These are phyloP conservation scores for Halenospora varia DNA, from an alignment of 495 filamentous ascomycete genomes.

Conservation along the genomic window DNA sequence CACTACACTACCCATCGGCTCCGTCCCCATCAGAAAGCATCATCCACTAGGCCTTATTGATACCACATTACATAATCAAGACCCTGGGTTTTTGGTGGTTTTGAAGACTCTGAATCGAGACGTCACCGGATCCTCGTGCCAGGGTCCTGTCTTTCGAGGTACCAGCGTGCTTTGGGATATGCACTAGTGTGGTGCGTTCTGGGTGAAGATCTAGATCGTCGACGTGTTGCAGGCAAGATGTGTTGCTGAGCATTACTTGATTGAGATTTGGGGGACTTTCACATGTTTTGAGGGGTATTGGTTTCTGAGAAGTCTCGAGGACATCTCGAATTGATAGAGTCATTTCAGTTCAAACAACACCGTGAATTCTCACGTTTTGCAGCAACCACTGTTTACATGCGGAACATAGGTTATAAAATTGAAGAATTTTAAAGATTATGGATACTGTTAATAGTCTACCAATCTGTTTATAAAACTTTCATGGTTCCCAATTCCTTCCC, in stretches of 20 bases:
- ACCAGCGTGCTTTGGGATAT: constrained; percentile 5
- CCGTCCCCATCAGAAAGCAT: background rate
- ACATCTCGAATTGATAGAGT: background rate
- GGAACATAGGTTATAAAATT: too few species aligned
- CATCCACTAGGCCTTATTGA: background rate
- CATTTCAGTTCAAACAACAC: background rate
- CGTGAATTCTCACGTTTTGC: too few species aligned
- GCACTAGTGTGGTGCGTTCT: background rate
- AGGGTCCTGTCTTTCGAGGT: background rate
- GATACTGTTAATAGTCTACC: too few species aligned
- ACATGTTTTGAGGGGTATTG: background rate
- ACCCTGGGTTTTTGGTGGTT: too few species aligned
- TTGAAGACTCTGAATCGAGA: background rate
- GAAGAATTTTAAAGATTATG: too few species aligned
- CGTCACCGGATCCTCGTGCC: background rate
- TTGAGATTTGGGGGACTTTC: background rate
- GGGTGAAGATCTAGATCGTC: background rate
- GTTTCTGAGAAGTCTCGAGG: background rate
- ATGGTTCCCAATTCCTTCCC: too few species aligned
- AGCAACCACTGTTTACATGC: too few species aligned
- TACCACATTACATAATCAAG: constrained; percentile 5
- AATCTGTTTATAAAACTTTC: too few species aligned
- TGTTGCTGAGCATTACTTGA: background rate
- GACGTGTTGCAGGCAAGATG: too few species aligned
- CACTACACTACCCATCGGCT: background rate